Base-by-base conservation (phyloP, 1,284 basidiomycete genomes). In the Vanrija humicola region DNA sequence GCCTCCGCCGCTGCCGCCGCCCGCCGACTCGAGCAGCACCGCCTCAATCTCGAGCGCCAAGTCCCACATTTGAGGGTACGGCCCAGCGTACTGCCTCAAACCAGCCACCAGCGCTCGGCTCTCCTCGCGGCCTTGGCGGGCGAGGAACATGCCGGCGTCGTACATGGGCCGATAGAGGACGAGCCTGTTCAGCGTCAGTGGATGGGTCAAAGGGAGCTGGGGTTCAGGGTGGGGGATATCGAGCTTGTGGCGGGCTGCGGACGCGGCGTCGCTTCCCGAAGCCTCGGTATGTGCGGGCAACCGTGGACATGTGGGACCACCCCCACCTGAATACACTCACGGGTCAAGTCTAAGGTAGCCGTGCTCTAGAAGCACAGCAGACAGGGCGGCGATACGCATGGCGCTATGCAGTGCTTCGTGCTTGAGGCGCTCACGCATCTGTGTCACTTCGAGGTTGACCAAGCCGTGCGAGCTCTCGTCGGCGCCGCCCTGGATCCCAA, bases 371-470 rank as follows among this genome's bases (percentile, higher is more conserved):
- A 92, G 76, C 10, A 93, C 87, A 34, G 86, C 86, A 46, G 87
- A 84, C 83, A 87, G 44, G 43, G 48, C 64, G 54, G 91, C 86
- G 63, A 95, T 90, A 38, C 92, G 84, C 63, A 90, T 77, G 0
- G 92, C 89, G 26, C 87, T 86, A 67, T 90, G 86, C 57, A 92
- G 70, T 3, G 89, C 88, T 73, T 95, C 90, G 29, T 88, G 84
- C 53, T 82, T 80, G 23, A 93, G 81, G 69, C 86, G 86, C 47
- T 83, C 80, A 74, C 84, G 86, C 47, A 84, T 74, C 43, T 78
- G 79, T 58, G 89, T 85, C 38, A 88, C 83, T 58, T 86, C 82
- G 43, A 68, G 54, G 15, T 39, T 47, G 12, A 56, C 23, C 56
- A 58, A 48, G 38, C 47, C 53, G 8, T 47, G 34, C 26, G 55